Conservation (phyloP, 805 yeast genomes). For the Yueomyces sp. region DNA sequence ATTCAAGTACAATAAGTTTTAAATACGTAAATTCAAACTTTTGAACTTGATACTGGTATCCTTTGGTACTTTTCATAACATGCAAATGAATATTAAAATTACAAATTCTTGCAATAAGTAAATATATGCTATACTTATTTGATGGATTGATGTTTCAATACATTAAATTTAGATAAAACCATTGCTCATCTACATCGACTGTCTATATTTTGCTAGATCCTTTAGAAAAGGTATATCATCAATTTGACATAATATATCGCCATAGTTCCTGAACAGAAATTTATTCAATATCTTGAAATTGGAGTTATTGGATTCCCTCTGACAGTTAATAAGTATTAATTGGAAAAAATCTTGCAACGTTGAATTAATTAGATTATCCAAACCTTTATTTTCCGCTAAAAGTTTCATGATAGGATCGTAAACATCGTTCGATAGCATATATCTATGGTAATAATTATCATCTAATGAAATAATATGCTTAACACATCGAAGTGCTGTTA, state of each 20-base stretch:
- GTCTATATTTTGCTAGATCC: slow-evolving; percentile 5
- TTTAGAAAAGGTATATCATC: slow-evolving; percentile 18
- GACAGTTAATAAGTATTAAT: slow-evolving; percentile 22
- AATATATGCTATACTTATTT: too few relatives aligned
- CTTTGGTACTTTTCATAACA: too few relatives aligned
- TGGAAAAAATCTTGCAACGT: slow-evolving; percentile 60
- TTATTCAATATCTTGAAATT: slow-evolving; percentile 18
- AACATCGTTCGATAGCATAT: slow-evolving; percentile 42
- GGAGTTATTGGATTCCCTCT: slow-evolving; percentile 5
- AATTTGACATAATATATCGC: slow-evolving; percentile 20
- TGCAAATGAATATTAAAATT: too few relatives aligned
- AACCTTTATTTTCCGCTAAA: slow-evolving; percentile 33
- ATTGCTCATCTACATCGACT: background rate
- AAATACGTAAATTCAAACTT: too few relatives aligned
- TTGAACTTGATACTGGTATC: too few relatives aligned
- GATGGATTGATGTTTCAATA: too few relatives aligned
- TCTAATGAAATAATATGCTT: slow-evolving; percentile 48
- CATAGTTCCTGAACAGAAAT: slow-evolving; percentile 21
- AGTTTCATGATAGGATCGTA: slow-evolving; percentile 36
- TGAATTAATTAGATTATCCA: slow-evolving; percentile 59
- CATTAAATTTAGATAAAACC: too few relatives aligned
- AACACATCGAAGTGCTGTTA: slow-evolving; percentile 58
- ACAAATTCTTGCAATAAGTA: too few relatives aligned
- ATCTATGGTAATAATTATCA: slow-evolving; percentile 45
- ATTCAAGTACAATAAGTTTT: too few relatives aligned